A percentile compares a stretch with the other conserved stretches of the same genome.
phyloP scores from a whole-genome alignment of 78 protist species.

The Speleostelium caveatum region DNA sequence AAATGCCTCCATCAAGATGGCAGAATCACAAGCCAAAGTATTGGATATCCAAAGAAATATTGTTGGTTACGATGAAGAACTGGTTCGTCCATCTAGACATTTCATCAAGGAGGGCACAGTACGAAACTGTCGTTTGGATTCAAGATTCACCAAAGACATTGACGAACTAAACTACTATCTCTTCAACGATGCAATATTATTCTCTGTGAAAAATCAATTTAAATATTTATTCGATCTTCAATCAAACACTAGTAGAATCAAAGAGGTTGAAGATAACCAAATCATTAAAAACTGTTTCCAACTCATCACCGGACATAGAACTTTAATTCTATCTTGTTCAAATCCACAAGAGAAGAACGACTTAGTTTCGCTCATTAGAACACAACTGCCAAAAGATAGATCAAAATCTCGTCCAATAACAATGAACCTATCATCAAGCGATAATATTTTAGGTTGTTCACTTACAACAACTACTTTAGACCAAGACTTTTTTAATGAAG shows the following conservation, averaged over 20 bases:
- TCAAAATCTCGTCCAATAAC: background rate
- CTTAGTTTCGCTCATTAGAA: constrained; percentile 16
- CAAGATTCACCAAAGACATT: constrained; percentile 37
- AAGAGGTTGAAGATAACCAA: constrained; percentile 59
- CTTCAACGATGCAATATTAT: constrained; percentile 35
- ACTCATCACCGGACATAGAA: constrained; percentile 13
- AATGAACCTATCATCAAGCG: background rate
- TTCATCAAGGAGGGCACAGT: constrained; percentile 53
- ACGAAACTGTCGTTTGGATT: constrained; percentile 35
- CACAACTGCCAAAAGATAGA: background rate
- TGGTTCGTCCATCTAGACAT: constrained; percentile 48
- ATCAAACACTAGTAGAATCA: background rate
- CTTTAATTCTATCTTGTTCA: constrained; percentile 31
- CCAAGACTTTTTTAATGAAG: background rate
- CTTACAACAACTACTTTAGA: background rate
- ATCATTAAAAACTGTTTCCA: constrained; percentile 56
- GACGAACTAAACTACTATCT: constrained; percentile 12
- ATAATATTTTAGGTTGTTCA: background rate
- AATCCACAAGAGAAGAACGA: background rate
- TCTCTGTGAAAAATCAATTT: constrained; percentile 20
- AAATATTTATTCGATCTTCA: constrained; percentile 50
- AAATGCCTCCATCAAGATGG: constrained; percentile 24
- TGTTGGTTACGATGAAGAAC: constrained; percentile 33
- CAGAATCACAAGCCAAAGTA: constrained; percentile 64
- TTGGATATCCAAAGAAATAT: constrained; percentile 54